phyloP scores from a whole-genome alignment of 768 basidiomycete genomes.

The Mycena pura region DNA sequence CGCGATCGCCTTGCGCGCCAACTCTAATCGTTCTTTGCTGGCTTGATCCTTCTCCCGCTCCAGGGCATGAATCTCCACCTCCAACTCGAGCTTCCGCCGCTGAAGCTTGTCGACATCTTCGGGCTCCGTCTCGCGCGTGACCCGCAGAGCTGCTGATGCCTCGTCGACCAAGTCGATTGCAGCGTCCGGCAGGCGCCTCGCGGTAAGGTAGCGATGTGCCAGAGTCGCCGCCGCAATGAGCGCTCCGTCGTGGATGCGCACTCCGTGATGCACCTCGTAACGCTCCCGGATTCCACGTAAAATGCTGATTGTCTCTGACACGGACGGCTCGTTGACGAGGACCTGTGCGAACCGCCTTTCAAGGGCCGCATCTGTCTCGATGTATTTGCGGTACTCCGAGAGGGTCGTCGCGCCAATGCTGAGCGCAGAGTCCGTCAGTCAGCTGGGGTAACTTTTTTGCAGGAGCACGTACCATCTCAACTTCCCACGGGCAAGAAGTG shows the following conservation, averaged over 20 bases:
- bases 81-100: slow-evolving; percentile 86
- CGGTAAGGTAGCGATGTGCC: slow-evolving; percentile 92
- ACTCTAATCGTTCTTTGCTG: slow-evolving; percentile 80
- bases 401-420: slow-evolving; percentile 91
- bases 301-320: slow-evolving; percentile 90
- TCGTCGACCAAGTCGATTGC: slow-evolving; percentile 95
- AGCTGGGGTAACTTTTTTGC: no score
- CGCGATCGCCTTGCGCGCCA: slow-evolving; percentile 78
- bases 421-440: no score
- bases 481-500: slow-evolving; percentile 87
- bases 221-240: slow-evolving; percentile 90
- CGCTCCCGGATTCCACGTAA: slow-evolving; percentile 93
- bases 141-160: slow-evolving; percentile 78
- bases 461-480: slow-evolving; percentile 45
- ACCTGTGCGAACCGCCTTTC: slow-evolving; percentile 95
- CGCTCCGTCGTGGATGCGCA: slow-evolving; percentile 86
- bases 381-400: slow-evolving; percentile 90
- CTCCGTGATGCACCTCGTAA: slow-evolving; percentile 92
- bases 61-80: slow-evolving; percentile 94
- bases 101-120: slow-evolving; percentile 93
- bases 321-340: slow-evolving; percentile 87
- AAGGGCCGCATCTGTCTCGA: slow-evolving; percentile 90
- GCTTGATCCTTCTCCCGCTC: slow-evolving; percentile 91
- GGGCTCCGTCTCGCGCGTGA: slow-evolving; percentile 92
- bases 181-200: slow-evolving; percentile 78